Evolutionary conservation across 2,329 filamentous ascomycete genomes (phyloP).

Genomic region (Neophaeococcomyces aloes): DNA sequence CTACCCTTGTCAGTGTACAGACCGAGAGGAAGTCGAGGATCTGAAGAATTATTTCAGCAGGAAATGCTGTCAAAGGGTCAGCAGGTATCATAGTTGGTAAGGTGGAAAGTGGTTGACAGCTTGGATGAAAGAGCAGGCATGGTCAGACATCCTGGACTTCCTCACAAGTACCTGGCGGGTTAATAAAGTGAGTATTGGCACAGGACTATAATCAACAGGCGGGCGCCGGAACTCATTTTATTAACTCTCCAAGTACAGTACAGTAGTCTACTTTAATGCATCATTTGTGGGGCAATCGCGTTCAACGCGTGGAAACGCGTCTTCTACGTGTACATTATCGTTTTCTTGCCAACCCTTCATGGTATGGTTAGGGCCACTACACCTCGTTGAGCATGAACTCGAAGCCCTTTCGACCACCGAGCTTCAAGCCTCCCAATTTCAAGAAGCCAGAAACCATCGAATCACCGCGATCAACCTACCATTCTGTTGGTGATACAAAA

Average conservation of each 20-base stretch:
- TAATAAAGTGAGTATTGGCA: too few relatives aligned
- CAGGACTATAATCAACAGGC: too few relatives aligned
- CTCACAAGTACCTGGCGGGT: too few relatives aligned
- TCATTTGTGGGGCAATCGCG: neutral
- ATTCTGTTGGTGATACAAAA: slow-evolving; percentile 22
- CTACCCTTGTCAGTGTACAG: slow-evolving; percentile 29
- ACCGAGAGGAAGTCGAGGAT: slow-evolving; percentile 31
- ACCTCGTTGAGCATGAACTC: slow-evolving; percentile 28
- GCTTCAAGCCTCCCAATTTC: slow-evolving; percentile 27
- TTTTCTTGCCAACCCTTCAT: neutral
- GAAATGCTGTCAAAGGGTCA: slow-evolving; percentile 26
- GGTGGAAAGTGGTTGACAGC: too few relatives aligned
- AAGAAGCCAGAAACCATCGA: slow-evolving; percentile 7
- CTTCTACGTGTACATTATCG: neutral
- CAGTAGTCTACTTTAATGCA: too few relatives aligned
- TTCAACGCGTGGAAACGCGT: slow-evolving; percentile 7
- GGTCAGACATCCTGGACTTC: too few relatives aligned
- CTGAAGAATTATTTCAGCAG: slow-evolving; percentile 33
- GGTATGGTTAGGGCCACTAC: neutral
- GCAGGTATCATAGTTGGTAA: neutral
- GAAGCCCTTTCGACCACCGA: slow-evolving; percentile 37
- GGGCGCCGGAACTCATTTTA: too few relatives aligned
- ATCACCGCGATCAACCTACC: slow-evolving; percentile 18
- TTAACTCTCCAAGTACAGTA: too few relatives aligned
- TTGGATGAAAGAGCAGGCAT: too few relatives aligned